phyloP scores from a whole-genome alignment of 805 yeast genomes.

The Saccharomycopsis sp. region DNA sequence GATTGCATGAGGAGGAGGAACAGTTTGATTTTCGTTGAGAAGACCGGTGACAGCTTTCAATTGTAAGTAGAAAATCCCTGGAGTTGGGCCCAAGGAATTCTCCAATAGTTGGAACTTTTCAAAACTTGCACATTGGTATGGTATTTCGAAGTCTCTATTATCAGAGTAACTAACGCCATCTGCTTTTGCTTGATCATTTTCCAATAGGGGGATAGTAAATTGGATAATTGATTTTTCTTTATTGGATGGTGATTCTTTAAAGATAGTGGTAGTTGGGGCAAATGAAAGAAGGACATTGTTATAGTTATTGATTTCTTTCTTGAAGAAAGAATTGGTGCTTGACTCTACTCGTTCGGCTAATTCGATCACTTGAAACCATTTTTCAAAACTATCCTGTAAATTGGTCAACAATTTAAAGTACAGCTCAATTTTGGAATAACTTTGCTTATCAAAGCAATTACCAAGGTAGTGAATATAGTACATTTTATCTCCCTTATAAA shows the following conservation, averaged over 20 bases:
- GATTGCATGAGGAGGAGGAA: too few relatives aligned
- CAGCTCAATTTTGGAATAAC: constrained; percentile 20
- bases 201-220: too few relatives aligned
- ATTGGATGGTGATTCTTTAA: too few relatives aligned
- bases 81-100: not conserved
- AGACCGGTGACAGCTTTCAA: not conserved
- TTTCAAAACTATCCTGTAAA: constrained; percentile 15
- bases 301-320: too few relatives aligned
- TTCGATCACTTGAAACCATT: not conserved
- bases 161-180: too few relatives aligned
- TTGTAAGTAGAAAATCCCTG: not conserved
- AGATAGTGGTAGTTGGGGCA: too few relatives aligned
- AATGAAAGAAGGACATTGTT: too few relatives aligned
- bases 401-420: constrained; percentile 16
- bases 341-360: constrained; percentile 2
- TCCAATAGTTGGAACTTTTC: not conserved
- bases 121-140: not conserved
- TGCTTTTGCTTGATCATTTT: too few relatives aligned
- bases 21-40: not conserved
- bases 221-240: too few relatives aligned
- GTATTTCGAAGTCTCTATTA: constrained; percentile 13
- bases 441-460: constrained; percentile 11
- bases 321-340: too few relatives aligned
- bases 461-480: constrained; percentile 13
- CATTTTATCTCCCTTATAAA: constrained; percentile 10